Base-by-base conservation (phyloP, 495 filamentous ascomycete genomes). In the Tuber calosporum region DNA sequence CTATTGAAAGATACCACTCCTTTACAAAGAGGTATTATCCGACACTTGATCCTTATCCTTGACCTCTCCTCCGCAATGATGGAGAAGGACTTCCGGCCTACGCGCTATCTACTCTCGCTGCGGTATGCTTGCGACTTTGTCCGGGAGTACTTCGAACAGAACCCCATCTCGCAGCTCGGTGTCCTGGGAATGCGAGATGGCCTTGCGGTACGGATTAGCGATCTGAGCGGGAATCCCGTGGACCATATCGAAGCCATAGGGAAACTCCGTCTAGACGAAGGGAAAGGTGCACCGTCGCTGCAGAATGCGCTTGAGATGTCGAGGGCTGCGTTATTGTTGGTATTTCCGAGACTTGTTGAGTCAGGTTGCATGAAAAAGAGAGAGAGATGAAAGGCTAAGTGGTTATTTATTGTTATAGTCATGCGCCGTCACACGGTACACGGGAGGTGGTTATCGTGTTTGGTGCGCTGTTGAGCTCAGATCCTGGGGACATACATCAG, bases 271-370 rank as follows among this genome's bases (percentile, higher is more conserved):
- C 82, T 85, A 9, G 88, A 93, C 72, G 94, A 98, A 70, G 92
- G 93, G 5, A 90, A 93, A 74, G 95, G 95, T 13, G 90, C 91
- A 69, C 93, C 95, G 7, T 94, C 91, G 82, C 83, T 99, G 41
- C 95, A 99, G 76, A 99, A 99, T 84, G 94, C 94, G 8, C 86
- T 99, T 41, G 93, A 98, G 79, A 95, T 98, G 92, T 91, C 92
- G 69, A 87, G 94, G 68, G 94, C 91, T 70, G 90, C 90, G 38
- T 87, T 99, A 67, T 97, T 90, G 90, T 92, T 84, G 66, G 87
- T 86, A 45, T 20, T 39, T 43, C 48, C 72, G 77, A 74, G 68
- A 77, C 77, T 71, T 69, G 43, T 73, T 76, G 58, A 39, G 66
- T 20, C 36, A 22, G 73, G 68, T 69, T 70, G 2, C 42, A 42